Evolutionary conservation across 1,139 yeast species (phyloP).

Genomic region (Blastobotrys capitulatus): DNA sequence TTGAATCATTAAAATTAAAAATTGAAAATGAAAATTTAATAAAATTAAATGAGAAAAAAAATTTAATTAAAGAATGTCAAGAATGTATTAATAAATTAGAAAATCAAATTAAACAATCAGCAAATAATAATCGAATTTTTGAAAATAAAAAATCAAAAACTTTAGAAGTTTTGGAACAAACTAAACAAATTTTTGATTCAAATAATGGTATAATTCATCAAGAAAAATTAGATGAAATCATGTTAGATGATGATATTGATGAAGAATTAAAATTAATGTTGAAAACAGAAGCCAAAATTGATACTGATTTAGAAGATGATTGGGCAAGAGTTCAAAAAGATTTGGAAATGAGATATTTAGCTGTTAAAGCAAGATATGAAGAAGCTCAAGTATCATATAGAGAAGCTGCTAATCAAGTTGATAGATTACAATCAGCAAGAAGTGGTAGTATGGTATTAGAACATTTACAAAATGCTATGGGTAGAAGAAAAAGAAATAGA

Average conservation of each 20-base stretch:
- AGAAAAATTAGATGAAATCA: constrained; percentile 21
- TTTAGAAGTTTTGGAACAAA: constrained; percentile 17
- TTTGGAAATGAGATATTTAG: constrained; percentile 32
- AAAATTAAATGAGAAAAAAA: constrained; percentile 11
- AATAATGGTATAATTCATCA: constrained; percentile 23
- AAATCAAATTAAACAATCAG: constrained; percentile 34
- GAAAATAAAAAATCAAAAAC: constrained; percentile 21
- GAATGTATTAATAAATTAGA: constrained; percentile 35
- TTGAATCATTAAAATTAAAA: constrained; percentile 7
- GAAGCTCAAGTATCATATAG: constrained; percentile 26
- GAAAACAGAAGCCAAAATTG: constrained; percentile 22
- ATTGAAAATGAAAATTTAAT: constrained; percentile 13
- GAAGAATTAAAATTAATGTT: constrained; percentile 19
- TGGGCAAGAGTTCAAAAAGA: constrained; percentile 33
- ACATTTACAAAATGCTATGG: constrained; percentile 1
- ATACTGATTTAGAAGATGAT: constrained; percentile 27
- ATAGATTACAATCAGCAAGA: neutral
- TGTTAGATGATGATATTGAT: constrained; percentile 20
- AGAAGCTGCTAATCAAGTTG: constrained; percentile 15
- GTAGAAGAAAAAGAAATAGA: neutral
- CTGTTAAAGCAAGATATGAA: constrained; percentile 30
- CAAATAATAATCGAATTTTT: constrained; percentile 16
- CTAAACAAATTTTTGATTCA: constrained; percentile 20
- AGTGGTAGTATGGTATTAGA: neutral
- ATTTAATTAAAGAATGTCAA: constrained; percentile 16